These are phyloP conservation scores for Perkinsus chesapeaki DNA, from an alignment of 169 alveolate species.

Conservation along the genomic window DNA sequence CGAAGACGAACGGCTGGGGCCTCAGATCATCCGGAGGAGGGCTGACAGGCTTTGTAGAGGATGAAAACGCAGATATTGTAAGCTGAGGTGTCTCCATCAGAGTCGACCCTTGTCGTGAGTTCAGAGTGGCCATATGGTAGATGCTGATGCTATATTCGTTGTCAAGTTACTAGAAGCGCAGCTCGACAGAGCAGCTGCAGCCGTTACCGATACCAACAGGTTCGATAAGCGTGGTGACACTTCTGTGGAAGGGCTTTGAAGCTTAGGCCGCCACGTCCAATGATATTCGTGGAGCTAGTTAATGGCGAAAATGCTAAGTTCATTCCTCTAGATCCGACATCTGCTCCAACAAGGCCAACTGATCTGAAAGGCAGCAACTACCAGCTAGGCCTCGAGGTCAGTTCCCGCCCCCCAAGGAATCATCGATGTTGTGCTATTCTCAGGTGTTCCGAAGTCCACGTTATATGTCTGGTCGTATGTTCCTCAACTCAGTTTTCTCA, in stretches of 20 bases:
- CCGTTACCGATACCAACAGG: no score
- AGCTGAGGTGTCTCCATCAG: neutral
- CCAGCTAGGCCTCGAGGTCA: neutral
- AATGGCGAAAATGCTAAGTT: neutral
- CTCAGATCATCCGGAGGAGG: neutral
- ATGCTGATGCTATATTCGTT: neutral
- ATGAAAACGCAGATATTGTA: neutral
- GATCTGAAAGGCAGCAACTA: neutral
- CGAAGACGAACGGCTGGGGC: no score
- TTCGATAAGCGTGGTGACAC: no score
- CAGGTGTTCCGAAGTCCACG: neutral
- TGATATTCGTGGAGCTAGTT: neutral
- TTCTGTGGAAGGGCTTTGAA: neutral
- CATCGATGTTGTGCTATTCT: neutral
- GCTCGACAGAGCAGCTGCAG: neutral
- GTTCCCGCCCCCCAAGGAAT: neutral
- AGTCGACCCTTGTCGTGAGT: no score
- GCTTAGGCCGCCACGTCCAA: neutral
- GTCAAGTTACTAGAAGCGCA: neutral
- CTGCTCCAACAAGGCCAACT: neutral
- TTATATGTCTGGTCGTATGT: neutral
- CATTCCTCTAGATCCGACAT: neutral
- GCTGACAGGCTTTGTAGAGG: neutral
- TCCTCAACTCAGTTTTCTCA: neutral
- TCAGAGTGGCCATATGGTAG: neutral